These are phyloP conservation scores for Penicillium psychrofluorescens DNA, from an alignment of 495 filamentous ascomycete species.

Conservation along the genomic window DNA sequence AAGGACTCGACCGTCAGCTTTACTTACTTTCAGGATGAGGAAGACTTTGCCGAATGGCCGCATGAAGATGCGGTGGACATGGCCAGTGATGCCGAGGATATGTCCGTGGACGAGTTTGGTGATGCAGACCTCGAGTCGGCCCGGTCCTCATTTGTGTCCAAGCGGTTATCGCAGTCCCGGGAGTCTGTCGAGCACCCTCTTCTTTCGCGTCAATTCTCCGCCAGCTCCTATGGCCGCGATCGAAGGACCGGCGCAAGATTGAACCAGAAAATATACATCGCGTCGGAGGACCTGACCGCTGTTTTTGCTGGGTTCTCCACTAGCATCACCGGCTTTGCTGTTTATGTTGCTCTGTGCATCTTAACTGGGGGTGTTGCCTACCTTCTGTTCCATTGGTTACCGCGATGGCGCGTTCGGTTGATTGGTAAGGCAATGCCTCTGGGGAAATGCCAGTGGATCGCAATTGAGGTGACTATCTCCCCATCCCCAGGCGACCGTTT, in stretches of 20 bases:
- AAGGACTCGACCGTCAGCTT: slow-evolving; percentile 84
- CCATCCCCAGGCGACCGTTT: slow-evolving; percentile 1
- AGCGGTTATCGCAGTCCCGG: slow-evolving; percentile 53
- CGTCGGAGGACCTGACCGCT: slow-evolving; percentile 87
- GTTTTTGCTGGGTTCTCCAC: slow-evolving; percentile 88
- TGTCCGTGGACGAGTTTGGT: slow-evolving; percentile 21
- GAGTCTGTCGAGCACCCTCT: slow-evolving; percentile 65
- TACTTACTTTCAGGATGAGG: slow-evolving; percentile 68
- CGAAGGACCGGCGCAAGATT: slow-evolving; percentile 47
- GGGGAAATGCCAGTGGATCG: slow-evolving; percentile 77
- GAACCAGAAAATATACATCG: slow-evolving; percentile 87
- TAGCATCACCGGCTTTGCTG: slow-evolving; percentile 52
- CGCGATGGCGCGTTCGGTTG: slow-evolving; percentile 73
- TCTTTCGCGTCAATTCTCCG: slow-evolving; percentile 55
- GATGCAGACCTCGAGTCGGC: slow-evolving; percentile 26
- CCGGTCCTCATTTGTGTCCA: slow-evolving; percentile 28
- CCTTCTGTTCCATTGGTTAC: slow-evolving; percentile 83
- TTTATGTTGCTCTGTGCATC: slow-evolving; percentile 64
- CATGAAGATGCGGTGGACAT: slow-evolving; percentile 46
- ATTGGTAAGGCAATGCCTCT: slow-evolving; percentile 62
- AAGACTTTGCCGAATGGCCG: slow-evolving; percentile 44
- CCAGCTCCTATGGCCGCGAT: slow-evolving; percentile 48
- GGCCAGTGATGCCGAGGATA: slow-evolving; percentile 49
- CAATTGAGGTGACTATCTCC: slow-evolving; percentile 57
- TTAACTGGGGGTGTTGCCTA: slow-evolving; percentile 71